Conservation (phyloP, 106 monocot species). For the Iris macrosiphon region DNA sequence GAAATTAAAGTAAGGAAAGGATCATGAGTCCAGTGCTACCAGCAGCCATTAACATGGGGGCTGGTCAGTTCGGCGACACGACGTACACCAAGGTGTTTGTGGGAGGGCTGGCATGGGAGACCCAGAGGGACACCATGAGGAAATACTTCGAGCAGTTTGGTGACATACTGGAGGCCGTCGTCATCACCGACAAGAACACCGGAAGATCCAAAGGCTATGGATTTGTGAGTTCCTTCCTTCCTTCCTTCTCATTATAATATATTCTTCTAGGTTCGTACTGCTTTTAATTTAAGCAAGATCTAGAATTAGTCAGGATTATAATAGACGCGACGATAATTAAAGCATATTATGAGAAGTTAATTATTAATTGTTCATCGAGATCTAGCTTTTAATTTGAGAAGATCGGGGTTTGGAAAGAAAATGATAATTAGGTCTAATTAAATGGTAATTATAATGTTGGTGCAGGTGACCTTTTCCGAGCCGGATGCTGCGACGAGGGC, state of each 20-base stretch:
- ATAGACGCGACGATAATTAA: no score
- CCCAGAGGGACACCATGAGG: slow-evolving; percentile 84
- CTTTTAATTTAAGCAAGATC: neutral
- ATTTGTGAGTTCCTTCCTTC: slow-evolving; percentile 55
- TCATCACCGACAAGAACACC: slow-evolving; percentile 91
- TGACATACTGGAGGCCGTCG: slow-evolving; percentile 91
- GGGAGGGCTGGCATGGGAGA: slow-evolving; percentile 93
- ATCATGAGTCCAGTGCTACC: slow-evolving; percentile 37
- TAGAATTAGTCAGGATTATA: no score
- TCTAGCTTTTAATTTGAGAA: no score
- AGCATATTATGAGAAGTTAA: no score
- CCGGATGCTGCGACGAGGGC: slow-evolving; percentile 15
- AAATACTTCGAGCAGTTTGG: slow-evolving; percentile 98
- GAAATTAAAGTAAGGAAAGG: neutral
- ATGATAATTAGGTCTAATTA: no score
- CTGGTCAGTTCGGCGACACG: slow-evolving; percentile 26
- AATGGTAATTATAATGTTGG: no score
- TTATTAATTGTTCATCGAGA: no score
- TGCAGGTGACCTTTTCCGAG: slow-evolving; percentile 18
- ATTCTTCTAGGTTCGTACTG: neutral
- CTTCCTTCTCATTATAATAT: slow-evolving; percentile 1
- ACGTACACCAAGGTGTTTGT: slow-evolving; percentile 96
- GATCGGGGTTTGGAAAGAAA: no score
- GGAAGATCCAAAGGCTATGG: slow-evolving; percentile 97
- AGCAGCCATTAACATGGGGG: neutral